Conservation (phyloP, 192 early-diverging fungal species). For the Entomortierella parvispora region DNA sequence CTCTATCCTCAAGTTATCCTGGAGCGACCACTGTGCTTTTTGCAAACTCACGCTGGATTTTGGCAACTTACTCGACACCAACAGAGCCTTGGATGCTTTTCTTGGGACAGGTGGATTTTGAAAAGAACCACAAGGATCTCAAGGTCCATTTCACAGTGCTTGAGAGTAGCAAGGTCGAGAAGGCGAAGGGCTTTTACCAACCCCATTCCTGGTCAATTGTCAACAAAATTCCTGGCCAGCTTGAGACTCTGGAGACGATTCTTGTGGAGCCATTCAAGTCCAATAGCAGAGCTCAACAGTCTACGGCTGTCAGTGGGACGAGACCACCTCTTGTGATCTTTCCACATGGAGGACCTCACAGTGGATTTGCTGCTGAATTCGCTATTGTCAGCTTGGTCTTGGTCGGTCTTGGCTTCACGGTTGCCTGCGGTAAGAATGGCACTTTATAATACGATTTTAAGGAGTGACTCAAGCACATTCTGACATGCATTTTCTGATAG, state of each 20-base stretch:
- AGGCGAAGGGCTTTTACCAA: slow-evolving; percentile 29
- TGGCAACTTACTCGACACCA: slow-evolving; percentile 64
- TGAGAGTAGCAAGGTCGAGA: slow-evolving; percentile 26
- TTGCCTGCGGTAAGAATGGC: slow-evolving; percentile 42
- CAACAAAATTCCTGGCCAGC: slow-evolving; percentile 38
- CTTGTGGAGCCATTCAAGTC: slow-evolving; percentile 38
- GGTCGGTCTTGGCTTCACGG: slow-evolving; percentile 70
- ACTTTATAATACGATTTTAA: too few relatives aligned
- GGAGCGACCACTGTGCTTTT: slow-evolving; percentile 59
- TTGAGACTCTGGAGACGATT: slow-evolving; percentile 52
- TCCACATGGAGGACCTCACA: slow-evolving; percentile 87
- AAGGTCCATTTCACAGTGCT: slow-evolving; percentile 23
- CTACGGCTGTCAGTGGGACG: slow-evolving; percentile 26
- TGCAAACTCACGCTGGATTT: slow-evolving; percentile 53
- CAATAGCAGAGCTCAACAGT: slow-evolving; percentile 9
- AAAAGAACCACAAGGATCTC: slow-evolving; percentile 2
- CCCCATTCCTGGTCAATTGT: slow-evolving; percentile 49
- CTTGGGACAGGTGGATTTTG: slow-evolving; percentile 31
- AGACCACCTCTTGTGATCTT: slow-evolving; percentile 71
- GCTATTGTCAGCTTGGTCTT: slow-evolving; percentile 56
- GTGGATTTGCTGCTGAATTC: slow-evolving; percentile 63
- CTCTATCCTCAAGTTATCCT: slow-evolving; percentile 52
- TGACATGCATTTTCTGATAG: slow-evolving; percentile 14
- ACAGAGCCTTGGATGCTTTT: slow-evolving; percentile 56
- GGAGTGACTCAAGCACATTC: not conserved